phyloP scores from a whole-genome alignment of 345 rosid species.

The Corymbia maculata region DNA sequence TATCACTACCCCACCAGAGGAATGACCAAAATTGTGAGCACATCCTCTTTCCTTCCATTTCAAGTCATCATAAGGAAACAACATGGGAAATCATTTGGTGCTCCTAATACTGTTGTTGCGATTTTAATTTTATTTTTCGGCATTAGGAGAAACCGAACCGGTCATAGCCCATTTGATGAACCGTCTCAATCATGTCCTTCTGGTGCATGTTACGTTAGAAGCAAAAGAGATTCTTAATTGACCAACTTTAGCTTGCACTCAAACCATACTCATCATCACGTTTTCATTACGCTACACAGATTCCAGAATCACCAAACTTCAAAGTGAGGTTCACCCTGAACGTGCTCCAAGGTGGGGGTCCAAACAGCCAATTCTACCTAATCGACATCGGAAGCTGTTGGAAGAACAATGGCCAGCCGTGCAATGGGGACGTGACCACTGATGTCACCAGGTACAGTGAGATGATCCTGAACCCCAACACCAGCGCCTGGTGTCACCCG shows the following conservation, averaged over 20 bases:
- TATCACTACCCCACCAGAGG: conserved; percentile 76
- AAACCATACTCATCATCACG: not conserved
- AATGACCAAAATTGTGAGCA: conserved; percentile 56
- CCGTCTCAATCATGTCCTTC: not conserved
- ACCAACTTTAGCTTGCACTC: not conserved
- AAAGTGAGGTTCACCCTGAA: conserved; percentile 47
- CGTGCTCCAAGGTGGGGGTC: conserved; percentile 65
- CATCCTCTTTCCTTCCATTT: not conserved
- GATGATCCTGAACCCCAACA: conserved; percentile 54
- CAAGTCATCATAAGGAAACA: not conserved
- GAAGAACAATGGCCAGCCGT: conserved; percentile 63
- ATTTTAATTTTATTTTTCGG: not conserved
- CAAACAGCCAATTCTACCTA: conserved; percentile 62
- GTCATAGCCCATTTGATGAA: not conserved
- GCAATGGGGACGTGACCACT: conserved; percentile 56
- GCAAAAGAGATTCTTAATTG: not conserved
- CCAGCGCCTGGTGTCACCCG: conserved; percentile 36
- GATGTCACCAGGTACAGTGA: conserved; percentile 77
- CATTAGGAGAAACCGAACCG: not conserved
- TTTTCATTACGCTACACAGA: conserved; percentile 21
- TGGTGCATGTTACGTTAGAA: not conserved
- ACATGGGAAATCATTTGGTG: not conserved
- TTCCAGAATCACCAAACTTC: conserved; percentile 69
- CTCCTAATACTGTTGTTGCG: not conserved
- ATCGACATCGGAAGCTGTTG: conserved; percentile 80